A percentile compares a stretch with the other conserved stretches of the same genome.
phyloP scores from a whole-genome alignment of 352 stramenopile genomes.

The Hyaloperonospora brassicae region DNA sequence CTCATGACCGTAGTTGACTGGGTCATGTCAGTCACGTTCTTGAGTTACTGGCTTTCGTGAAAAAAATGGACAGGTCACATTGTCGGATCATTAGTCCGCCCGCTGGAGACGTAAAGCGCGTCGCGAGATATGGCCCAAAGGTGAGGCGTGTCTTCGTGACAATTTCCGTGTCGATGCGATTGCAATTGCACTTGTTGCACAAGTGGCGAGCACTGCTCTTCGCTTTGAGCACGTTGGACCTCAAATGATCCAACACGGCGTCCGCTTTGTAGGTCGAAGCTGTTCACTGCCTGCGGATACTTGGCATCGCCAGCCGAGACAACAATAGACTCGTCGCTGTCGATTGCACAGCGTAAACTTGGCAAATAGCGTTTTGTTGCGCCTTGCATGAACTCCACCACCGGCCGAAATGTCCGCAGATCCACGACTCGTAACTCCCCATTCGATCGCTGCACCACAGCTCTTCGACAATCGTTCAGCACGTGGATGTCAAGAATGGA shows the following conservation, averaged over 20 bases:
- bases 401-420: conserved; percentile 30
- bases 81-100: neutral
- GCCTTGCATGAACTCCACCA: conserved; percentile 29
- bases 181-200: conserved; percentile 38
- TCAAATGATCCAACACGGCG: conserved; percentile 17
- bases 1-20: too few relatives aligned
- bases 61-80: too few relatives aligned
- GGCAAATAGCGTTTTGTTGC: conserved; percentile 24
- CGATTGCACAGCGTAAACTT: conserved; percentile 28
- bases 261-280: conserved; percentile 26
- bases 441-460: conserved; percentile 40
- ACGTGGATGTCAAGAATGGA: conserved; percentile 35
- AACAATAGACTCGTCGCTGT: conserved; percentile 32
- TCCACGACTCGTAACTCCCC: conserved; percentile 41
- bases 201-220: conserved; percentile 8
- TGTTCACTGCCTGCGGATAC: conserved; percentile 18
- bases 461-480: conserved; percentile 30
- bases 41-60: too few relatives aligned
- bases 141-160: conserved; percentile 19
- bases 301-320: conserved; percentile 24
- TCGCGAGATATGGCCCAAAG: conserved; percentile 37
- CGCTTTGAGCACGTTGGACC: conserved; percentile 4
- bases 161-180: conserved; percentile 2
- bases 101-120: conserved; percentile 31
- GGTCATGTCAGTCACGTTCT: too few relatives aligned